Percentiles rank a stretch among this genome's conserved stretches.
phyloP scores from a whole-genome alignment of 805 yeast species.

The Teunomyces cretensis region DNA sequence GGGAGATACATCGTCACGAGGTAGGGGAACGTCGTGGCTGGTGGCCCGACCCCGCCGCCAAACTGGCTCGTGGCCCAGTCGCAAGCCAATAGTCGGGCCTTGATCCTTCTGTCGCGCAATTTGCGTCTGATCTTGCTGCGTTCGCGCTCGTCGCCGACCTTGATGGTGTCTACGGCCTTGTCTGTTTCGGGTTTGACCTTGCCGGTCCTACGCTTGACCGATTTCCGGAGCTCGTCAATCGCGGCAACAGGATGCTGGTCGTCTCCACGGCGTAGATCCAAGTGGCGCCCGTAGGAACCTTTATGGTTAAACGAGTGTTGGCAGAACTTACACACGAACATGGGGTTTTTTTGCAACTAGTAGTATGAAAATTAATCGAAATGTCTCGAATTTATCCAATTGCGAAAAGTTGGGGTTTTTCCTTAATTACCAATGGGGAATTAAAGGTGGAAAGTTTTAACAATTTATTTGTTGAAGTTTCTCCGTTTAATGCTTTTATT shows the following conservation, averaged over 20 bases:
- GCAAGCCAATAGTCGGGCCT: slow-evolving; percentile 23
- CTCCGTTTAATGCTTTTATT: too few relatives aligned
- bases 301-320: slow-evolving; percentile 53
- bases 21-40: not conserved
- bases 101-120: slow-evolving; percentile 39
- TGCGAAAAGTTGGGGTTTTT: not conserved
- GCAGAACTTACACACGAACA: slow-evolving; percentile 48
- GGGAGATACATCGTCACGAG: not conserved
- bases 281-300: slow-evolving; percentile 60
- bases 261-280: slow-evolving; percentile 57
- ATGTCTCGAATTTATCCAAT: too few relatives aligned
- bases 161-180: slow-evolving; percentile 6
- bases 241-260: slow-evolving; percentile 49
- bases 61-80: not conserved
- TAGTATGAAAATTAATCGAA: too few relatives aligned
- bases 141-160: slow-evolving; percentile 19
- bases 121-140: slow-evolving; percentile 46
- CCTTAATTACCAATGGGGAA: too few relatives aligned
- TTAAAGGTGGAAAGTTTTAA: too few relatives aligned
- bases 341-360: not conserved
- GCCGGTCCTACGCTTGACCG: not conserved
- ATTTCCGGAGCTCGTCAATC: slow-evolving; percentile 29
- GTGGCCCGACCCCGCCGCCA: too few relatives aligned
- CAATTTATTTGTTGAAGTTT: too few relatives aligned
- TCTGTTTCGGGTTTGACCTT: not conserved